Conservation (phyloP, 164 flowering plant genomes). For the Paratinospora sagittata region DNA sequence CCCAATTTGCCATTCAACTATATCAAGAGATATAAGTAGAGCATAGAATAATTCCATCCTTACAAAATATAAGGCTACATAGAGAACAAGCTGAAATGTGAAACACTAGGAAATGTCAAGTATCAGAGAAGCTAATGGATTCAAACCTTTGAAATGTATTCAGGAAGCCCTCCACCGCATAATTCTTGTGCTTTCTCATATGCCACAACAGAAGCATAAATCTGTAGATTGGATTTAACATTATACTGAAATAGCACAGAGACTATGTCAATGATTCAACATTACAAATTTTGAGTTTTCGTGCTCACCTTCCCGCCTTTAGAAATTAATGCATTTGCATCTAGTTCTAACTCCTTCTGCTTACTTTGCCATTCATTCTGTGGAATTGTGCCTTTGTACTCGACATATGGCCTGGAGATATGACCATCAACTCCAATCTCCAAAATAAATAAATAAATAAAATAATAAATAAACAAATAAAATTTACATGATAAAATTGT, state of each 20-base stretch:
- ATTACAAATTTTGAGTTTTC: not conserved
- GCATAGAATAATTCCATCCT: not conserved
- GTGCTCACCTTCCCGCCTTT: constrained; percentile 60
- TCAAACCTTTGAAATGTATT: constrained; percentile 73
- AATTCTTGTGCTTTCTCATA: constrained; percentile 56
- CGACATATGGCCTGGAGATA: constrained; percentile 70
- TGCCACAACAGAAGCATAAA: constrained; percentile 43
- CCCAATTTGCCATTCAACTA: not conserved
- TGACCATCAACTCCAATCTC: too few relatives aligned
- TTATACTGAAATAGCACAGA: constrained; percentile 1
- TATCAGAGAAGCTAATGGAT: not conserved
- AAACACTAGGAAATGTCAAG: not conserved
- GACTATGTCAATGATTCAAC: not conserved
- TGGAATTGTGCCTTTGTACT: constrained; percentile 69
- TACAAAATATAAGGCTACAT: not conserved
- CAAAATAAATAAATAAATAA: too few relatives aligned
- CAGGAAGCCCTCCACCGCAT: constrained; percentile 83
- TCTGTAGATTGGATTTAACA: constrained; percentile 27
- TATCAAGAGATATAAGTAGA: not conserved
- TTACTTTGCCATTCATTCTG: constrained; percentile 52
- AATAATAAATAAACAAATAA: too few relatives aligned
- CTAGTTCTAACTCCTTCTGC: constrained; percentile 58
- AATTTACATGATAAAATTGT: too few relatives aligned
- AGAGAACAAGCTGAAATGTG: not conserved
- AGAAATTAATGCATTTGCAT: constrained; percentile 58